Conservation (phyloP, 75 land plant genomes). For the Ceratopteris richardii region DNA sequence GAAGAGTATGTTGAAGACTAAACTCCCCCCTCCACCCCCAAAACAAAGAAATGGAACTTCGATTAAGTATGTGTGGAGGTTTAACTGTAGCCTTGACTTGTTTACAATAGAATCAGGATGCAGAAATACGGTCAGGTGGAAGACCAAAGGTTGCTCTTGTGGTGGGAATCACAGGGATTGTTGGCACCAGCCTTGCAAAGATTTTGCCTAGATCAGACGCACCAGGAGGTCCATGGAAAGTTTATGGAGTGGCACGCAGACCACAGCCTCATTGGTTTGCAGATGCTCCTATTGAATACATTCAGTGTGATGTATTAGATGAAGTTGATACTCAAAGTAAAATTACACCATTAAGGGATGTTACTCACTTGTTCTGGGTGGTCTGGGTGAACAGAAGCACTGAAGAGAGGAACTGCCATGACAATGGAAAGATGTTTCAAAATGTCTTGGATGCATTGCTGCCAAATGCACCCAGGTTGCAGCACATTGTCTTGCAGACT, state of each 20-base stretch:
- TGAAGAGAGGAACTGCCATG: slow-evolving; percentile 36
- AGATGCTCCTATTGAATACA: slow-evolving; percentile 7
- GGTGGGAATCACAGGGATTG: slow-evolving; percentile 55
- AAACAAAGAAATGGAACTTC: background rate
- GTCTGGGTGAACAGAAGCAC: slow-evolving; percentile 37
- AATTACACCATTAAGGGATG: slow-evolving; percentile 51
- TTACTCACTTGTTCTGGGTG: slow-evolving; percentile 75
- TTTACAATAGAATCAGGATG: background rate
- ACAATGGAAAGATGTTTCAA: slow-evolving; percentile 40
- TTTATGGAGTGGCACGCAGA: slow-evolving; percentile 26
- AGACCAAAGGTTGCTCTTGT: slow-evolving; percentile 23
- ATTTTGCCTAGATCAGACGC: slow-evolving; percentile 28
- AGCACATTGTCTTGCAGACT: slow-evolving; percentile 68
- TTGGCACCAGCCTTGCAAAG: slow-evolving; percentile 58
- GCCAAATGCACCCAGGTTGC: slow-evolving; percentile 43
- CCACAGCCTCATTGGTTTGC: slow-evolving; percentile 19
- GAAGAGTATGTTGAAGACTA: too few species aligned
- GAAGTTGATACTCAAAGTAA: slow-evolving; percentile 29
- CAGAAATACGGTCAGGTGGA: too few species aligned
- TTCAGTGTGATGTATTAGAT: slow-evolving; percentile 33
- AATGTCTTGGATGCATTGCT: slow-evolving; percentile 46
- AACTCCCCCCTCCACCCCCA: too few species aligned
- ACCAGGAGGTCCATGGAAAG: slow-evolving; percentile 28
- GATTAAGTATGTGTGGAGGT: background rate
- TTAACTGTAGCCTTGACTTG: background rate